Evolutionary conservation across 1,284 basidiomycete species (phyloP).

Genomic region (Ceratobasidium sp.): DNA sequence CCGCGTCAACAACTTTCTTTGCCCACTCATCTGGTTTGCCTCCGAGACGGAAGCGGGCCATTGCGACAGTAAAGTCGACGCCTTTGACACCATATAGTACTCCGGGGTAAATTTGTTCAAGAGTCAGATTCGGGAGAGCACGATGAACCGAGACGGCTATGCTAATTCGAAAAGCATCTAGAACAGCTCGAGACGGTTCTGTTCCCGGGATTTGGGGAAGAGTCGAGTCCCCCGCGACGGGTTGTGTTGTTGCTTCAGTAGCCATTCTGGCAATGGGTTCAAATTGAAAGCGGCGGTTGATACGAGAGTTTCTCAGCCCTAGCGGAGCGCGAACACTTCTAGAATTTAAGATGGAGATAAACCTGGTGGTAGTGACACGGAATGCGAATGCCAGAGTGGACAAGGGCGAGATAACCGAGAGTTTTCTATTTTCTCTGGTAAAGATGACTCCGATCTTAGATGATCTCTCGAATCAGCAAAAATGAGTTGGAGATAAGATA

Average conservation of each 20-base stretch:
- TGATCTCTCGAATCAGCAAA: constrained; percentile 18
- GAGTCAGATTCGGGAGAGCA: constrained; percentile 73
- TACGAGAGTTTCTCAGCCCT: not conserved
- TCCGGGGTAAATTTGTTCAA: constrained; percentile 84
- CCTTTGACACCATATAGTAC: constrained; percentile 94
- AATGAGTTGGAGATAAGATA: constrained; percentile 6
- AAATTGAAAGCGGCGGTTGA: not conserved
- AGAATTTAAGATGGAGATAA: not conserved
- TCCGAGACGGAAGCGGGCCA: constrained; percentile 90
- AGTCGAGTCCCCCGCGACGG: constrained; percentile 1
- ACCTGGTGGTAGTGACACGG: constrained; percentile 12
- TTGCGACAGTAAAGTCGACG: constrained; percentile 91
- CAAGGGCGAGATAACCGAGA: constrained; percentile 20
- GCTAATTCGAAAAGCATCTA: constrained; percentile 89
- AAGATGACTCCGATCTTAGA: constrained; percentile 22
- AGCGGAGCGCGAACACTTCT: not conserved
- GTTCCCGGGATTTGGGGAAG: constrained; percentile 73
- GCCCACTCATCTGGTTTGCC: constrained; percentile 87
- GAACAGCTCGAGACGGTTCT: constrained; percentile 76
- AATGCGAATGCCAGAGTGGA: constrained; percentile 30
- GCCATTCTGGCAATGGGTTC: constrained; percentile 21
- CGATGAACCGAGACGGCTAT: constrained; percentile 84
- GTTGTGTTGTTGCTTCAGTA: constrained; percentile 20
- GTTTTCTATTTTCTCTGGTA: not conserved
- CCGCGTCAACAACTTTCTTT: constrained; percentile 78